A percentile compares a stretch with the other conserved stretches of the same genome.
Evolutionary conservation across 2,329 filamentous ascomycete genomes (phyloP).

Genomic region (Fusarium burgessii): DNA sequence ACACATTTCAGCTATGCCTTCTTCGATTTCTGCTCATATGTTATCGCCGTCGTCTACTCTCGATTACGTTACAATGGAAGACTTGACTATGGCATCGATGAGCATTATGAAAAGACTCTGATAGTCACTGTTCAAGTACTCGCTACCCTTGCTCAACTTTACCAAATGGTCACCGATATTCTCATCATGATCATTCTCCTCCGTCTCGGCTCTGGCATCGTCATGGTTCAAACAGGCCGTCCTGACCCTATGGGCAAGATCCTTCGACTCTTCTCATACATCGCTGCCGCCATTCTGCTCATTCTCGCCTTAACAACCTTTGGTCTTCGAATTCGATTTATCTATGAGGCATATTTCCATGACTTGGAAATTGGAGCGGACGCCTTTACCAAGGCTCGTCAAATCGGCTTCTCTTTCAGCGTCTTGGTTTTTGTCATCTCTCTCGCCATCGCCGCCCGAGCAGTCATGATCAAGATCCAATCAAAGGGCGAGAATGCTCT

Average conservation of each 20-base stretch:
- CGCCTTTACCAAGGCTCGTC: neutral
- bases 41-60: constrained; percentile 16
- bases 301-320: constrained; percentile 33
- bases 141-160: neutral
- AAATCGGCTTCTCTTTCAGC: constrained; percentile 21
- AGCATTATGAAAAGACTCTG: neutral
- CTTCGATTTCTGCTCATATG: constrained; percentile 28
- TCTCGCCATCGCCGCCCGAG: constrained; percentile 17
- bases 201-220: constrained; percentile 37
- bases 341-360: neutral
- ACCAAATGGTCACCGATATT: constrained; percentile 29
- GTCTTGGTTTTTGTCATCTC: constrained; percentile 37
- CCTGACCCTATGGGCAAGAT: constrained; percentile 19
- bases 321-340: constrained; percentile 32
- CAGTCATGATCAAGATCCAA: constrained; percentile 40
- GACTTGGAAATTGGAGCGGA: neutral
- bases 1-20: constrained; percentile 32
- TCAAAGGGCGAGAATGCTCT: constrained; percentile 27
- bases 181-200: constrained; percentile 44
- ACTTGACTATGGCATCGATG: neutral
- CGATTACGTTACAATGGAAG: neutral
- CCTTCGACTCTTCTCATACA: constrained; percentile 28
- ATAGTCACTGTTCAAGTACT: neutral
- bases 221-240: constrained; percentile 24
- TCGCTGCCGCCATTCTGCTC: constrained; percentile 23